phyloP scores from a whole-genome alignment of 169 alveolate genomes.

The Perkinsus olseni region DNA sequence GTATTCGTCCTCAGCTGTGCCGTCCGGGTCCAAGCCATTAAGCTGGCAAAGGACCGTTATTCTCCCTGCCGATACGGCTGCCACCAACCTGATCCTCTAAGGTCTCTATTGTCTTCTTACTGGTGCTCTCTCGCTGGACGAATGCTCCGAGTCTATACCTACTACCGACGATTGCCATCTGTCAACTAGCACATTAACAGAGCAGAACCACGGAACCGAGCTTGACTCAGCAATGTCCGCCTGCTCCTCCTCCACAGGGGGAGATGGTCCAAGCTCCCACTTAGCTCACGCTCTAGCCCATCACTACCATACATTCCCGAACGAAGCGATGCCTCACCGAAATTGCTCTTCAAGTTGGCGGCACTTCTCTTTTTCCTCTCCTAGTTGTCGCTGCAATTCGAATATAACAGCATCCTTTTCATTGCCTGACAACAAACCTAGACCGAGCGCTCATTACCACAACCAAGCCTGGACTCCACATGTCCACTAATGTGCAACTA shows the following conservation, averaged over 20 bases:
- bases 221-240: too few relatives aligned
- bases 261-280: too few relatives aligned
- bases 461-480: not conserved
- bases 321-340: not conserved
- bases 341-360: conserved; percentile 6
- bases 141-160: conserved; percentile 3
- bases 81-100: not conserved
- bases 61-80: not conserved
- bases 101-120: conserved; percentile 4
- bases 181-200: too few relatives aligned
- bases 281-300: too few relatives aligned
- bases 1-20: conserved; percentile 6
- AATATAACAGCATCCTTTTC: not conserved
- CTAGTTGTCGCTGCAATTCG: not conserved
- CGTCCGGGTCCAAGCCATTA: not conserved
- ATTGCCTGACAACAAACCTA: not conserved
- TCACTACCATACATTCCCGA: too few relatives aligned
- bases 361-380: not conserved
- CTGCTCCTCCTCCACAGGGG: too few relatives aligned
- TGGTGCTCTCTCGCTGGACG: not conserved
- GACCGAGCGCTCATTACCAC: not conserved
- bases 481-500: too few relatives aligned
- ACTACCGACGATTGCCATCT: too few relatives aligned
- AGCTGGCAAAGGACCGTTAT: not conserved
- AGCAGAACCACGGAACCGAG: too few relatives aligned